Evolutionary conservation across 352 stramenopile species (phyloP).

Genomic region (Globisporangium carolinianum): DNA sequence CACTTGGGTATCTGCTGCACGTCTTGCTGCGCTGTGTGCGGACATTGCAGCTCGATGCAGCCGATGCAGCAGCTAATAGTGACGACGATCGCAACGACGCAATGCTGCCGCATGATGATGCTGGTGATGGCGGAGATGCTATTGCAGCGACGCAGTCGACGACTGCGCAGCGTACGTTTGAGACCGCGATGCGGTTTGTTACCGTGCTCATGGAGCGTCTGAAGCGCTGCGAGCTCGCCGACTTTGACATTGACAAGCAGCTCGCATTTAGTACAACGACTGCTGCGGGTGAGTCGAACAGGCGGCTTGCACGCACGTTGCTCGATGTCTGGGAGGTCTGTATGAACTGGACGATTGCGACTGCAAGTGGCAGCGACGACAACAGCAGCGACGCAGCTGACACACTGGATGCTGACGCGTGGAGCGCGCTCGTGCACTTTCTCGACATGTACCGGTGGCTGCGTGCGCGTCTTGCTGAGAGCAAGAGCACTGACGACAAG

Average conservation of each 20-base stretch:
- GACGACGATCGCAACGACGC: conserved; percentile 17
- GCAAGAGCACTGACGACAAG: conserved; percentile 8
- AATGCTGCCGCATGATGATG: conserved; percentile 25
- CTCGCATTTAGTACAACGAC: conserved; percentile 23
- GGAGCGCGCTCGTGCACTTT: conserved; percentile 20
- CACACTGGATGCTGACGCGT: conserved; percentile 11
- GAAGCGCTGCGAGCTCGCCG: conserved; percentile 32
- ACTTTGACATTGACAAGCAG: conserved; percentile 49
- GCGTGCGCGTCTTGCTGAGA: conserved; percentile 7
- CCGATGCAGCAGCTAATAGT: background rate
- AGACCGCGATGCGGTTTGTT: conserved; percentile 20
- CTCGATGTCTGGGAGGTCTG: conserved; percentile 28
- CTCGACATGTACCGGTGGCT: conserved; percentile 33
- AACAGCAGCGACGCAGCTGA: background rate
- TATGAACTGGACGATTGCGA: conserved; percentile 25
- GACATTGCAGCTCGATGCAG: conserved; percentile 10
- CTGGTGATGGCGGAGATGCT: conserved; percentile 22
- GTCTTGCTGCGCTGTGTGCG: conserved; percentile 24
- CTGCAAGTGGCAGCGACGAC: background rate
- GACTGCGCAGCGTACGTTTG: conserved; percentile 14
- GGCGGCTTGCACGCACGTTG: conserved; percentile 20
- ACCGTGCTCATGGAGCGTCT: conserved; percentile 34
- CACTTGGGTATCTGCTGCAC: conserved; percentile 33
- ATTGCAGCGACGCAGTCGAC: conserved; percentile 29
- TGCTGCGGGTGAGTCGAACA: conserved; percentile 23